Evolutionary conservation across 805 yeast species (phyloP), one percentile per base, ranked within the genome.

Genomic region (Lipomyces sp.): DNA sequence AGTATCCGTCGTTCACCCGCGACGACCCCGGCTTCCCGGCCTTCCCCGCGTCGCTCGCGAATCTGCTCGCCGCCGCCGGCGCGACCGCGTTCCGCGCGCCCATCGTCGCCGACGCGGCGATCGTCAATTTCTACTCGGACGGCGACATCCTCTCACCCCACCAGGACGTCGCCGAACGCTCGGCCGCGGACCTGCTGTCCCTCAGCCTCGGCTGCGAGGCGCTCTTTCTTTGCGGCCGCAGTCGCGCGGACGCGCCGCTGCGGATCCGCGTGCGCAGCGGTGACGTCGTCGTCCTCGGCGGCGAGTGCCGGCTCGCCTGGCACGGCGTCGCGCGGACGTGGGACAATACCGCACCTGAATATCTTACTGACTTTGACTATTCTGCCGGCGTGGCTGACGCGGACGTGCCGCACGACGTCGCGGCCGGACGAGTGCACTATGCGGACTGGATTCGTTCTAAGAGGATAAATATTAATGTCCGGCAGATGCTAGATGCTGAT

Each of bases 81-180:
- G 19, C 49, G 16, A 35, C 26, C 4, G 29, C 37, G 31, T 36
- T 26, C 11, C 33, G 38, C 11, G 11, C 40, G 14, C 49, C 40
- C 21, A 39, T 39, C 31, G 13, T 22, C 1, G 66, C 75, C 3
- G 69, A 72, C 43, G 76, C 72, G 1, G 73, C 74, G 4, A 73
- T 73, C 41, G 68, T 73, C 39, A 73, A 73, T 52, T 73, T 70
- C 50, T 73, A 73, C 52, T 61, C 69, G 14, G 71, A 70, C 13
- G 75, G 76, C 13, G 76, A 72, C 44, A 71, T 65, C 33, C 62
- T 72, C 5, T 68, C 73, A 0, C 73, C 75, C 2, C 76, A 73
- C 48, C 73, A 69, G 50, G 76, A 73, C 39, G 70, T 71, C 3
- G 73, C 76, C 31, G 76, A 73, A 58, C 57, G 57, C 22, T 61